Percentiles rank a stretch among this genome's conserved stretches.
These are phyloP conservation scores for Alternaria brassicae DNA, from an alignment of 2,329 filamentous ascomycete genomes.

Conservation along the genomic window DNA sequence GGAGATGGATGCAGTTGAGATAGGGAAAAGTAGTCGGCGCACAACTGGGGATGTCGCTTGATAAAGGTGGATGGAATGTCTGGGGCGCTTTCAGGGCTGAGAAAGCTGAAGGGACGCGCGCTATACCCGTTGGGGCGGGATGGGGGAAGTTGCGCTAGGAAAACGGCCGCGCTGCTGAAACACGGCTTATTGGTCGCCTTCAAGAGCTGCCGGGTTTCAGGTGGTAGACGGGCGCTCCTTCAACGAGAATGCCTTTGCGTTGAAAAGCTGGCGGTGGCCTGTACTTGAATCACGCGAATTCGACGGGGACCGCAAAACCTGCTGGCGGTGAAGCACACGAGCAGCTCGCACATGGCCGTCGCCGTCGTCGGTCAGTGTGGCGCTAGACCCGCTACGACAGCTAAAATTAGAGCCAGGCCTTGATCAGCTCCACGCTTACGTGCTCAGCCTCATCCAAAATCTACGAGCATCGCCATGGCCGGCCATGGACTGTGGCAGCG, in stretches of 20 bases:
- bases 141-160: constrained; percentile 26
- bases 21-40: constrained; percentile 22
- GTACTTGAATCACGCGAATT: constrained; percentile 12
- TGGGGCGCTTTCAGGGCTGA: constrained; percentile 27
- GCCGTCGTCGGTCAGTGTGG: constrained; percentile 19
- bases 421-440: constrained; percentile 26
- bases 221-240: constrained; percentile 30
- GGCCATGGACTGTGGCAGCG: not conserved
- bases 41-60: constrained; percentile 34
- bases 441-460: constrained; percentile 37
- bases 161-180: constrained; percentile 35
- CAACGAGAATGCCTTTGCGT: constrained; percentile 26
- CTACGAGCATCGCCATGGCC: constrained; percentile 11
- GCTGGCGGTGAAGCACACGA: constrained; percentile 21
- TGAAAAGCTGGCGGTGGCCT: constrained; percentile 11
- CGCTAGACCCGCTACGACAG: constrained; percentile 22
- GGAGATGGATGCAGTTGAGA: constrained; percentile 22
- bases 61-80: constrained; percentile 35
- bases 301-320: not conserved
- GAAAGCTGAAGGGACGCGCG: constrained; percentile 19
- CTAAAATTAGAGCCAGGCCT: constrained; percentile 33
- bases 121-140: constrained; percentile 15
- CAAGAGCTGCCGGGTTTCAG: constrained; percentile 24
- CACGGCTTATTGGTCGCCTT: constrained; percentile 24
- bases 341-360: constrained; percentile 5